Conservation (phyloP, 2,329 filamentous ascomycete genomes). For the Aspergillus melleus region DNA sequence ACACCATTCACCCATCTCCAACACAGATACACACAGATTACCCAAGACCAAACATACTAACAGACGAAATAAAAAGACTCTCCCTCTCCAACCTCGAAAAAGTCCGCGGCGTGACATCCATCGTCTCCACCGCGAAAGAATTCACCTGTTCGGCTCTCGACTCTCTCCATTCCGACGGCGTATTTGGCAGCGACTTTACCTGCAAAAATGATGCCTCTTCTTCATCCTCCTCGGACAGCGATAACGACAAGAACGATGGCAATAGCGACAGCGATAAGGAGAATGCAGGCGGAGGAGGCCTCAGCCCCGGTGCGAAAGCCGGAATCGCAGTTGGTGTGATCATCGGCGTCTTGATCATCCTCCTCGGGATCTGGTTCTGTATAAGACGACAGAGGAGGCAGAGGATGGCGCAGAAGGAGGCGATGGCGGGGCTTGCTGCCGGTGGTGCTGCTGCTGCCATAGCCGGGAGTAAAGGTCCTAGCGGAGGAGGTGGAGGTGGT, state of each 20-base stretch:
- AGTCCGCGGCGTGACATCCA: slow-evolving; percentile 23
- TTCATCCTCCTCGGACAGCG: not conserved
- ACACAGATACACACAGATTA: too few relatives aligned
- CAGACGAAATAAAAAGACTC: slow-evolving; percentile 16
- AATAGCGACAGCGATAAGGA: not conserved
- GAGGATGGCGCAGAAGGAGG: not conserved
- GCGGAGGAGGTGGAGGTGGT: too few relatives aligned
- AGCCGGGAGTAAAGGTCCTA: not conserved
- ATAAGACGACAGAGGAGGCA: slow-evolving; percentile 16
- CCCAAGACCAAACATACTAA: not conserved
- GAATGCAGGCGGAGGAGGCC: not conserved
- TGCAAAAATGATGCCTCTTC: not conserved
- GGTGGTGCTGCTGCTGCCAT: not conserved
- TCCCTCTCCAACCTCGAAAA: slow-evolving; percentile 25
- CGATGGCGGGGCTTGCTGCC: not conserved
- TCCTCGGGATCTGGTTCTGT: slow-evolving; percentile 19
- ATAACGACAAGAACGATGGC: not conserved
- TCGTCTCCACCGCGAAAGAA: slow-evolving; percentile 17
- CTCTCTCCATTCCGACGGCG: slow-evolving; percentile 7
- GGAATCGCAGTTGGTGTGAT: slow-evolving; percentile 41
- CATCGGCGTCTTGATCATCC: slow-evolving; percentile 32
- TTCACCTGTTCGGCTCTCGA: slow-evolving; percentile 26
- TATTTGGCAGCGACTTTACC: not conserved
- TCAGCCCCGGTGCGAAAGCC: slow-evolving; percentile 29
- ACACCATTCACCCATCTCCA: too few relatives aligned